phyloP scores from a whole-genome alignment of 768 basidiomycete species.

The Pisolithus sp. region DNA sequence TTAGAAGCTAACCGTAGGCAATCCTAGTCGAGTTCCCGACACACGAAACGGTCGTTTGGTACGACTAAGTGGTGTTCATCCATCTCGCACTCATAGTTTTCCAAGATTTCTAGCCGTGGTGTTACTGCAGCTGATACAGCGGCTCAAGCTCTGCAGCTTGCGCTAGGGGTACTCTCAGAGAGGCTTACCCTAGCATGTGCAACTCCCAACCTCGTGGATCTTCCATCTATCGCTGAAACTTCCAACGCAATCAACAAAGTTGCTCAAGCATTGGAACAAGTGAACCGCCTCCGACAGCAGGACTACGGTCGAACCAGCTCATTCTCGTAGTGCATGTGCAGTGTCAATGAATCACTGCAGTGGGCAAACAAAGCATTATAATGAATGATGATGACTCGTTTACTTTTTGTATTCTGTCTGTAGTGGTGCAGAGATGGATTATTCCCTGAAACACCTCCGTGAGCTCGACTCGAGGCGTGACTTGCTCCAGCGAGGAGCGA shows the following conservation, averaged over 20 bases:
- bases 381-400: too few species aligned
- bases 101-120: slow-evolving; percentile 8
- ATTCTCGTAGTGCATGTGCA: slow-evolving; percentile 8
- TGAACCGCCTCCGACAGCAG: slow-evolving; percentile 50
- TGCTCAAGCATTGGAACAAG: slow-evolving; percentile 51
- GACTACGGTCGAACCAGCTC: slow-evolving; percentile 4
- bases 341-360: neutral
- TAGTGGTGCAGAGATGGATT: too few species aligned
- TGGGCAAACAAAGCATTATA: neutral
- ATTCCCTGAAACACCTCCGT: too few species aligned
- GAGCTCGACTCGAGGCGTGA: too few species aligned
- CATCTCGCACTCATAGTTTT: slow-evolving; percentile 13
- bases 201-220: slow-evolving; percentile 36
- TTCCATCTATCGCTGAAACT: slow-evolving; percentile 43
- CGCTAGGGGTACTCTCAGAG: slow-evolving; percentile 46
- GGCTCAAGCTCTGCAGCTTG: slow-evolving; percentile 43
- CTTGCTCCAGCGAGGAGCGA: too few species aligned
- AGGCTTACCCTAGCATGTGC: slow-evolving; percentile 42
- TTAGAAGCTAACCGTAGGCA: slow-evolving; percentile 17
- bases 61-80: neutral
- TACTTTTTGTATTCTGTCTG: too few species aligned
- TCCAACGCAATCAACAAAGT: slow-evolving; percentile 71
- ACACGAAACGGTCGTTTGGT: slow-evolving; percentile 15
- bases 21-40: slow-evolving; percentile 13
- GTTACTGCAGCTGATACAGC: slow-evolving; percentile 22